Evolutionary conservation across 2,329 filamentous ascomycete species (phyloP), one percentile per base, ranked within the genome.

Genomic region (Xylaria sp.): DNA sequence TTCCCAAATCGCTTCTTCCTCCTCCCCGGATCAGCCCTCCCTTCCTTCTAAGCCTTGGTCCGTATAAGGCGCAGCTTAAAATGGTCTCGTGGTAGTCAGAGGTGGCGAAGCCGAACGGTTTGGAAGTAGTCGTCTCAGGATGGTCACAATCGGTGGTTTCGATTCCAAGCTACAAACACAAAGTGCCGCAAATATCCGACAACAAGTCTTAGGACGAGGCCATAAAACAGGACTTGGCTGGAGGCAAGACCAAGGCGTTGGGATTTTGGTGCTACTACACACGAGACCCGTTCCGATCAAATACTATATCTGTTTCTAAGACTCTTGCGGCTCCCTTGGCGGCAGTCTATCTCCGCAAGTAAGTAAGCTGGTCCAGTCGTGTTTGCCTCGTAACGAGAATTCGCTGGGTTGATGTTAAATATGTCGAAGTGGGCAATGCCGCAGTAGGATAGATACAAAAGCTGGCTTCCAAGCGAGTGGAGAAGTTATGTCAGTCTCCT

Each of bases 401-500:
- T 69, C 37, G 70, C 65, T 64, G 70, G 44, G 64, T 57, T 67
- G 56, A 69, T 66, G 62, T 58, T 18, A 65, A 60, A 65, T 56
- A 66, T 56, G 44, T 67, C 46, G 56, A 65, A 59, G 58, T 61
- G 50, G 50, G 46, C 59, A 70, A 63, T 58, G 50, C 64, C 57
- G 57, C 37, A 70, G 59, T 28, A 61, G 37, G 52, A 52, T 67
- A 68, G 67, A 65, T 67, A 67, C 63, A 65, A 18, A 50, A 61
- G 37, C 63, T 52, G 37, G 50, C 25, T 63, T 62, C 64, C 56
- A 70, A 54, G 48, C 25, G 52, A 56, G 67, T 69, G 65, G 65
- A 72, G 70, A 72, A 65, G 67, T 69, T 69, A 72, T 72, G 68
- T 72, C 63, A 70, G 65, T 72, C 56, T 68, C 31, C 63, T 63